A percentile compares a stretch with the other conserved stretches of the same genome.
These are phyloP conservation scores for Colletotrichum shisoi DNA, from an alignment of 2,329 filamentous ascomycete genomes.

Conservation along the genomic window DNA sequence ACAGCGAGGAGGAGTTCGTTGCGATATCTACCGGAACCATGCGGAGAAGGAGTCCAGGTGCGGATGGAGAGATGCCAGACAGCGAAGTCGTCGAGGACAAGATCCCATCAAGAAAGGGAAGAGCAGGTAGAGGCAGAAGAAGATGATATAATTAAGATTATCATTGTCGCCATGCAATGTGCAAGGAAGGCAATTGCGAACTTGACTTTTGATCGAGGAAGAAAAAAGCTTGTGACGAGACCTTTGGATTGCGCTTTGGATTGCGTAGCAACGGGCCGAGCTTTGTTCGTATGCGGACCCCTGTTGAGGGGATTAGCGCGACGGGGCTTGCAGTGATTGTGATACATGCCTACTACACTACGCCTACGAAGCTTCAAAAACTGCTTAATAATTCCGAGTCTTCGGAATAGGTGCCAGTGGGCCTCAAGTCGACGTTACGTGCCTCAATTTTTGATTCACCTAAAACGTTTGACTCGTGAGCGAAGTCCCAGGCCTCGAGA, in stretches of 20 bases:
- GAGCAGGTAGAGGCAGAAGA: constrained; percentile 30
- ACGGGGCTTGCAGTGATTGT: constrained; percentile 16
- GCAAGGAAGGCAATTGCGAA: background rate
- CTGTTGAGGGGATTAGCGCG: constrained; percentile 22
- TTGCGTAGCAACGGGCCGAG: constrained; percentile 32
- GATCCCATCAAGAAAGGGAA: constrained; percentile 53
- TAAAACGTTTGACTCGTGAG: too few relatives aligned
- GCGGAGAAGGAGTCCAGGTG: constrained; percentile 82
- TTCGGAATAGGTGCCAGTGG: background rate
- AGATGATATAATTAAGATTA: constrained; percentile 15
- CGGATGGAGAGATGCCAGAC: constrained; percentile 67
- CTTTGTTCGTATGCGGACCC: constrained; percentile 31
- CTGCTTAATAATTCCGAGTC: constrained; percentile 16
- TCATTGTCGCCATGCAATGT: background rate
- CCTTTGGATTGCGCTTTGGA: constrained; percentile 30
- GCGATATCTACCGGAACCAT: constrained; percentile 79
- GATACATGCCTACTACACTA: constrained; percentile 4
- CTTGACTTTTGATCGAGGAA: background rate
- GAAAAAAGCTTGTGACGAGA: background rate
- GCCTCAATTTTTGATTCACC: background rate
- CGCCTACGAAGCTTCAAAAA: constrained; percentile 5
- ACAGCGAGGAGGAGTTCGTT: constrained; percentile 89
- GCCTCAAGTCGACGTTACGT: background rate
- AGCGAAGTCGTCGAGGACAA: constrained; percentile 61
- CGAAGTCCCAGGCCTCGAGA: too few relatives aligned